Evolutionary conservation across 2,329 filamentous ascomycete species (phyloP).

Genomic region (Fusarium nanum): DNA sequence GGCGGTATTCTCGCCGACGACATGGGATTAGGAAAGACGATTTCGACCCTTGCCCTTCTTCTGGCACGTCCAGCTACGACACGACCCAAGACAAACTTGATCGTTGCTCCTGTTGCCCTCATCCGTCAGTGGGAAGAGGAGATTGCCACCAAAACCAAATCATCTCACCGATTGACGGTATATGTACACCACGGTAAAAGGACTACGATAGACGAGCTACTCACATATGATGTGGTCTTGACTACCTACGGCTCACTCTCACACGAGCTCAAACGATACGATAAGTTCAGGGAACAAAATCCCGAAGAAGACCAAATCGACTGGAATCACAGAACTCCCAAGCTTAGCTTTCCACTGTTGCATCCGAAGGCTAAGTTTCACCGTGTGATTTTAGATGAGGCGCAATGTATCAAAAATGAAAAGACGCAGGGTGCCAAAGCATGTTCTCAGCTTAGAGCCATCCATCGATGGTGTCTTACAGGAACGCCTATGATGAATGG

Average conservation of each 20-base stretch:
- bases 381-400: slow-evolving; percentile 87
- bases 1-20: slow-evolving; percentile 94
- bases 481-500: slow-evolving; percentile 92
- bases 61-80: slow-evolving; percentile 70
- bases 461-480: slow-evolving; percentile 82
- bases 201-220: slow-evolving; percentile 68
- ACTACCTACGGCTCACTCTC: slow-evolving; percentile 86
- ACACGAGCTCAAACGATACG: slow-evolving; percentile 71
- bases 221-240: slow-evolving; percentile 80
- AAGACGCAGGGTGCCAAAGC: slow-evolving; percentile 78
- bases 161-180: slow-evolving; percentile 68
- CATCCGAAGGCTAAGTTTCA: slow-evolving; percentile 75
- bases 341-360: slow-evolving; percentile 65
- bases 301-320: slow-evolving; percentile 53
- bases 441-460: slow-evolving; percentile 72
- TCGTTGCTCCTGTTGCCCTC: slow-evolving; percentile 82
- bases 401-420: slow-evolving; percentile 84
- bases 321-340: slow-evolving; percentile 52
- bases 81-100: slow-evolving; percentile 74
- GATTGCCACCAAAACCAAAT: slow-evolving; percentile 75
- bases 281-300: slow-evolving; percentile 60
- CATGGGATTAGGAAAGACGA: slow-evolving; percentile 93
- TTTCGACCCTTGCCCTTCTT: slow-evolving; percentile 84
- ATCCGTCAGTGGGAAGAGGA: slow-evolving; percentile 88
- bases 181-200: slow-evolving; percentile 79